A percentile compares a stretch with the other conserved stretches of the same genome.
phyloP scores from a whole-genome alignment of 495 filamentous ascomycete genomes.

The Lindgomyces ingoldianus region DNA sequence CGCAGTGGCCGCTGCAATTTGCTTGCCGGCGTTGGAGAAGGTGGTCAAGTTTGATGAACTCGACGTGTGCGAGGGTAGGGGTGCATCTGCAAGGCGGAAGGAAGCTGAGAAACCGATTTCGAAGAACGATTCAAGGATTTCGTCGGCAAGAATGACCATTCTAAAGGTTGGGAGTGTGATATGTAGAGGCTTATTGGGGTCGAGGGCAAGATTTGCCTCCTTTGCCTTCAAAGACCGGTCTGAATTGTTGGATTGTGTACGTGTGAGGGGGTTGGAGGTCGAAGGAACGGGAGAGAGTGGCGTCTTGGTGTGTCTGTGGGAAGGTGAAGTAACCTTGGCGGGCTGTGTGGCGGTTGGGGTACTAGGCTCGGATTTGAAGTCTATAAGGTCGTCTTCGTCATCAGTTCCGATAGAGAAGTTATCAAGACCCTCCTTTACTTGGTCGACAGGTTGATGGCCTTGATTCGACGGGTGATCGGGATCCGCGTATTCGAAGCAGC shows the following conservation, averaged over 20 bases:
- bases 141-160: constrained; percentile 96
- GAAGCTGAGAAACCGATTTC: constrained; percentile 75
- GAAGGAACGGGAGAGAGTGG: constrained; percentile 30
- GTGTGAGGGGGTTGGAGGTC: constrained; percentile 17
- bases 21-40: constrained; percentile 68
- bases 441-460: constrained; percentile 33
- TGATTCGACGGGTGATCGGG: constrained; percentile 74
- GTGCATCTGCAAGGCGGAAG: constrained; percentile 64
- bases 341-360: constrained; percentile 18
- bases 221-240: constrained; percentile 52
- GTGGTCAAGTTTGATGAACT: constrained; percentile 70
- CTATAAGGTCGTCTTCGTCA: constrained; percentile 70
- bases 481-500: constrained; percentile 98
- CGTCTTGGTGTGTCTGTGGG: constrained; percentile 17
- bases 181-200: constrained; percentile 87
- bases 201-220: constrained; percentile 82
- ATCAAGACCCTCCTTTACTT: constrained; percentile 50
- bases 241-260: constrained; percentile 11
- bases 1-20: constrained; percentile 26
- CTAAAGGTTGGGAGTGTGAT: constrained; percentile 98
- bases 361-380: constrained; percentile 47
- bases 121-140: constrained; percentile 93
- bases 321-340: background rate
- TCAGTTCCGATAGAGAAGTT: constrained; percentile 82
- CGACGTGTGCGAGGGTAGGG: constrained; percentile 42